These are phyloP conservation scores for Wallacemonas sp. DNA, from an alignment of 208 protist species.

Conservation along the genomic window DNA sequence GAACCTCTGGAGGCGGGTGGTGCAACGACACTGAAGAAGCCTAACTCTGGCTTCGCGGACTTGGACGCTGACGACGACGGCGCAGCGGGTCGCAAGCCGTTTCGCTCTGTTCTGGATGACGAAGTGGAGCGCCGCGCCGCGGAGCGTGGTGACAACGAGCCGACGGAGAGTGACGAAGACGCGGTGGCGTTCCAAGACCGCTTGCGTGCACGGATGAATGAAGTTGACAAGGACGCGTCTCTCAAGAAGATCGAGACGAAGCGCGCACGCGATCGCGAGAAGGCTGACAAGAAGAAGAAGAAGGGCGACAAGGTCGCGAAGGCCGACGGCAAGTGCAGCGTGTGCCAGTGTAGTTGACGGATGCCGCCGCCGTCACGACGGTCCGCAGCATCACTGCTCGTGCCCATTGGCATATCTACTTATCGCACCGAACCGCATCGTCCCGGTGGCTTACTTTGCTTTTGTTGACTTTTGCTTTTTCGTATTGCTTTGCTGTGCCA, in stretches of 20 bases:
- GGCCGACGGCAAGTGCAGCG: not conserved
- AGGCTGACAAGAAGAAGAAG: constrained; percentile 15
- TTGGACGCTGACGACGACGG: not conserved
- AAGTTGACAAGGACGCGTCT: constrained; percentile 17
- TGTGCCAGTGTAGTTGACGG: not conserved
- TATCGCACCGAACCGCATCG: too few relatives aligned
- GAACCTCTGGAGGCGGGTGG: not conserved
- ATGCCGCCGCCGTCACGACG: too few relatives aligned
- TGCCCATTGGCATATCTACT: not conserved
- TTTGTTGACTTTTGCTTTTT: not conserved
- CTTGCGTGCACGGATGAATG: constrained; percentile 16
- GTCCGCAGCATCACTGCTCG: not conserved
- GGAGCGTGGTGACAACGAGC: constrained; percentile 5
- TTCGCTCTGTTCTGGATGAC: constrained; percentile 1
- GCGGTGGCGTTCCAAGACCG: constrained; percentile 11
- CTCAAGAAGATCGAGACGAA: constrained; percentile 3
- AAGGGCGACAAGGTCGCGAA: not conserved
- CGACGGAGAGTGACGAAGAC: constrained; percentile 12
- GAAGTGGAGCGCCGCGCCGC: not conserved
- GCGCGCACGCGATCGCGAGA: constrained; percentile 2
- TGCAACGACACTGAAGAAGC: not conserved
- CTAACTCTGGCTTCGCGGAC: not conserved
- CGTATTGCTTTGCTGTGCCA: not conserved
- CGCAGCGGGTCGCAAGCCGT: not conserved
- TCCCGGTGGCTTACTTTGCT: not conserved